phyloP scores from a whole-genome alignment of 1,139 yeast species.

The Scheffersomyces lignicola region DNA sequence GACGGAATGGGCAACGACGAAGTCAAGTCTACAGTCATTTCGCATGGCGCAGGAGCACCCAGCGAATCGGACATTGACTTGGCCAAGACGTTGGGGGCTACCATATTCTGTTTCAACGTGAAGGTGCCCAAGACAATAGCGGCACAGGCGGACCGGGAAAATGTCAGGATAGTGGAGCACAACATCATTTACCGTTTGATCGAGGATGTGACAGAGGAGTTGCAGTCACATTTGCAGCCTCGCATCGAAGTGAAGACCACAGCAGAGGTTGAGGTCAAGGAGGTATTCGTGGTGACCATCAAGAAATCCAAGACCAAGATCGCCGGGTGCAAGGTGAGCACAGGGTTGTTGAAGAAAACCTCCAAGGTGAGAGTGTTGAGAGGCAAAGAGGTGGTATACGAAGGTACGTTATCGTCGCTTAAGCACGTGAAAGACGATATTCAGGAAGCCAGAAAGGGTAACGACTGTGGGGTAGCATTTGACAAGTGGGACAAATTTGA shows the following conservation, averaged over 20 bases:
- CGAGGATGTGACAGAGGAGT: slow-evolving; percentile 73
- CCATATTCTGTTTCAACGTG: slow-evolving; percentile 76
- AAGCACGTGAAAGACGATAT: slow-evolving; percentile 85
- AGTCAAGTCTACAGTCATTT: slow-evolving; percentile 66
- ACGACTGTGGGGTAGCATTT: slow-evolving; percentile 86
- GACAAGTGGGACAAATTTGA: slow-evolving; percentile 69
- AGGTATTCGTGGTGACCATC: slow-evolving; percentile 65
- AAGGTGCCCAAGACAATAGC: slow-evolving; percentile 65
- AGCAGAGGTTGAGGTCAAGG: slow-evolving; percentile 71
- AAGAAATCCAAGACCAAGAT: slow-evolving; percentile 55
- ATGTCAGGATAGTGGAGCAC: slow-evolving; percentile 64
- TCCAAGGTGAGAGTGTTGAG: slow-evolving; percentile 67
- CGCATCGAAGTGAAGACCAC: slow-evolving; percentile 64
- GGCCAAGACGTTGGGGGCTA: slow-evolving; percentile 75
- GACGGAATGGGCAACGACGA: slow-evolving; percentile 83
- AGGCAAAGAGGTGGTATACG: slow-evolving; percentile 51
- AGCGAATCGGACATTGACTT: slow-evolving; percentile 80
- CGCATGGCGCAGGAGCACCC: slow-evolving; percentile 81
- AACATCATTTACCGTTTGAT: slow-evolving; percentile 85
- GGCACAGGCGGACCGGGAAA: slow-evolving; percentile 57
- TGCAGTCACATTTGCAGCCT: slow-evolving; percentile 65
- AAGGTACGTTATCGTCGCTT: slow-evolving; percentile 71
- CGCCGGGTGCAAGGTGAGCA: slow-evolving; percentile 87
- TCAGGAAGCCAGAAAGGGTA: slow-evolving; percentile 74
- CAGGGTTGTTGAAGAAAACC: slow-evolving; percentile 65